Base-by-base conservation (phyloP, 75 land plant genomes). In the Pseudotsuga menziesii region DNA sequence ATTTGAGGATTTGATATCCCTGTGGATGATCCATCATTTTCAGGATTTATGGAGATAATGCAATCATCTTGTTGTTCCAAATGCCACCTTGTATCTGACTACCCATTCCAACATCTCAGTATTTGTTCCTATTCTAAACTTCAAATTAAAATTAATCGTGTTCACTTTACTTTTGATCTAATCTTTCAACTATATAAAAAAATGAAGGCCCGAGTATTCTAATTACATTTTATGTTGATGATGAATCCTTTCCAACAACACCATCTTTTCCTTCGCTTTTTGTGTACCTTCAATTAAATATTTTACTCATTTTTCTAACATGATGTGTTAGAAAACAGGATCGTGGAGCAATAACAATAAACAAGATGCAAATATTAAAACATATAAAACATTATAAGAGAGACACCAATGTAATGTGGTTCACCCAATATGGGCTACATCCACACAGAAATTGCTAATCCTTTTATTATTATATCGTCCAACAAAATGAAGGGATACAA, bases 11-110 rank as follows among this genome's bases (percentile, higher is more conserved):
- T 36, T 36, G 39, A 36, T 36, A 36, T 36, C 39, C 39, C 1
- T 36, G 3, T 36, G 39, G 1, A 36, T 36, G 3, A 36, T 36
- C 1, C 1, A 3, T 3, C 39, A 36, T 36, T 36, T 36, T 1
- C 39, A 36, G 1, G 3, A 36, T 36, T 36, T 36, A 3, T 36
- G 39, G 39, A 36, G 39, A 36, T 36, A 36, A 36, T 90, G 90
- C 44, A 97, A 89, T 1, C 99, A 98, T 56, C 89, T 80, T 16
- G 98, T 98, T 9, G 91, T 88, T 20, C 99, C 99, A 44, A 90
- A 74, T 35, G 95, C 95, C 29, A 94, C 85, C 74, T 90, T 94
- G 78, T 85, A 84, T 80, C 97, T 86, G 39, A 76, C 71, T 60
- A 83, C 82, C 97, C 97, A 97, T 11, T 83, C 89, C 77, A 96